A percentile compares a stretch with the other conserved stretches of the same genome.
phyloP scores from a whole-genome alignment of 805 yeast species.

The Candida suzukii region DNA sequence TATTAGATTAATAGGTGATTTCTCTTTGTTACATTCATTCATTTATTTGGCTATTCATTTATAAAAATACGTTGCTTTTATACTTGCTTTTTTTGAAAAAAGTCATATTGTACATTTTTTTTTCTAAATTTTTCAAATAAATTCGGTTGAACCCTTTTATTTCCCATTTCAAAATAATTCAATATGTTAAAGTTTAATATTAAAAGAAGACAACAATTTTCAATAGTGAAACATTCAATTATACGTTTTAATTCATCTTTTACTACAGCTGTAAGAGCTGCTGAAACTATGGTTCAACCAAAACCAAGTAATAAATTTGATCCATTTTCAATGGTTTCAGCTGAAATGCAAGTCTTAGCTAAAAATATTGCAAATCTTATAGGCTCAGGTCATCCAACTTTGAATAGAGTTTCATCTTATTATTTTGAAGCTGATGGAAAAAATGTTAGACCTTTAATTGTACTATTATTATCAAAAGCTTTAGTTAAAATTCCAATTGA shows the following conservation, averaged over 20 bases:
- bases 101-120: too few species aligned
- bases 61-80: too few species aligned
- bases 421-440: constrained; percentile 96
- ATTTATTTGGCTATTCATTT: too few species aligned
- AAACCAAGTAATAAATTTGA: constrained; percentile 48
- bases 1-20: too few species aligned
- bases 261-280: constrained; percentile 59
- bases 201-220: neutral
- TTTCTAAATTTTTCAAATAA: too few species aligned
- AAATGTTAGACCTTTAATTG: constrained; percentile 88
- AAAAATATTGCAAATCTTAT: constrained; percentile 77
- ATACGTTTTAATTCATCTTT: constrained; percentile 24
- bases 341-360: constrained; percentile 87
- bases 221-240: too few species aligned
- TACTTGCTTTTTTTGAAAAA: too few species aligned
- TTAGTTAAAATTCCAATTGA: constrained; percentile 64
- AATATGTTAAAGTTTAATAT: too few species aligned
- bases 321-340: constrained; percentile 86
- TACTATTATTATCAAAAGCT: constrained; percentile 75
- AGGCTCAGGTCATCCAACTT: constrained; percentile 90
- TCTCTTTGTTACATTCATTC: too few species aligned
- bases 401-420: constrained; percentile 87
- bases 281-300: constrained; percentile 70
- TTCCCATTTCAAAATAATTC: too few species aligned
- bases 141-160: too few species aligned